These are phyloP conservation scores for Aspergillus pseudoterreus DNA, from an alignment of 2,329 filamentous ascomycete species.

Conservation along the genomic window DNA sequence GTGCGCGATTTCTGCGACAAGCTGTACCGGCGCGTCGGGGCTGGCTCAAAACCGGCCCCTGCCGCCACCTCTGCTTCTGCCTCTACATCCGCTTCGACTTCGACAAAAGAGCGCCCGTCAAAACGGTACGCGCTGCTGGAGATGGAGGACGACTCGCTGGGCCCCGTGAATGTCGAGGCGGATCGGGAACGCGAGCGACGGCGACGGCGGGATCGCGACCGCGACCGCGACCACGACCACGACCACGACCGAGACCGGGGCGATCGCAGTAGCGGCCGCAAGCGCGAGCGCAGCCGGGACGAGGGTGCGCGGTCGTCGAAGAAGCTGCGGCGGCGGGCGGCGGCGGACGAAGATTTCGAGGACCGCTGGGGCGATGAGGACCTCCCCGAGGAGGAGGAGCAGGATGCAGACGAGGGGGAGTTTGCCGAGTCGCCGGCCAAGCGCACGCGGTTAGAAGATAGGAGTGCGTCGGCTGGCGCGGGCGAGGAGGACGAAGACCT, in stretches of 20 bases:
- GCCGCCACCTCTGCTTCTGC: conserved; percentile 17
- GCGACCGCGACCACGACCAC: conserved; percentile 16
- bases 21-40: conserved; percentile 36
- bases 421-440: conserved; percentile 69
- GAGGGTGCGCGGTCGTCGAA: conserved; percentile 23
- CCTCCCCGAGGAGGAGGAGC: conserved; percentile 36
- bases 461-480: conserved; percentile 36
- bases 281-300: conserved; percentile 36
- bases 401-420: conserved; percentile 52
- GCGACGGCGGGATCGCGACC: conserved; percentile 24
- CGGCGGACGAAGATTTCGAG: conserved; percentile 59
- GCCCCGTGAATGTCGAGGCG: conserved; percentile 33
- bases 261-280: conserved; percentile 24
- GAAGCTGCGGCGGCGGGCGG: conserved; percentile 26
- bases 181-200: conserved; percentile 36
- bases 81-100: conserved; percentile 9
- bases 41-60: neutral
- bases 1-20: conserved; percentile 47
- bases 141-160: conserved; percentile 48
- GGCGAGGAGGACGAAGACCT: conserved; percentile 37
- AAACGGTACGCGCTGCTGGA: conserved; percentile 54
- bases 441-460: conserved; percentile 63
- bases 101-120: conserved; percentile 28
- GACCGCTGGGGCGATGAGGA: conserved; percentile 82
- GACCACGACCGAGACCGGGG: conserved; percentile 19